Percentiles rank a stretch among this genome's conserved stretches.
Conservation (phyloP, 139 green algal genomes). For the Chlamydomonas sphaeroides region DNA sequence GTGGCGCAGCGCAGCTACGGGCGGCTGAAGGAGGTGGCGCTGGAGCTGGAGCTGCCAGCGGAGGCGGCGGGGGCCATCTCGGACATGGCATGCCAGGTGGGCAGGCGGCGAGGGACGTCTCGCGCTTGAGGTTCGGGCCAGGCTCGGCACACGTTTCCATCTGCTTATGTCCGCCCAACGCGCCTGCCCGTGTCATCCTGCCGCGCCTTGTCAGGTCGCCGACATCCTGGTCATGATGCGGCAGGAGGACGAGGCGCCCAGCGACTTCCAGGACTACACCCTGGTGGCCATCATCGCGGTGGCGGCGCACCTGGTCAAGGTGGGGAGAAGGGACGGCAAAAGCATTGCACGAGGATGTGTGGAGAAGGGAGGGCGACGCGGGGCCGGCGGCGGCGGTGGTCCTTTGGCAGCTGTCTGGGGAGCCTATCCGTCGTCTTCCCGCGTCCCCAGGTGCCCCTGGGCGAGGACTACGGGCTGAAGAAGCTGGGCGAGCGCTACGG, state of each 20-base stretch:
- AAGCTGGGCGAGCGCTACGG: constrained; percentile 70
- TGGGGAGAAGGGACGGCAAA: too few species aligned
- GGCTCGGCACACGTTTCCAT: too few species aligned
- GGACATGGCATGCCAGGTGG: constrained; percentile 72
- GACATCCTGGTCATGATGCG: constrained; percentile 89
- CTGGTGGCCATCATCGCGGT: constrained; percentile 81
- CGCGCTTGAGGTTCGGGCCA: not conserved
- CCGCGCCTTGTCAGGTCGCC: constrained; percentile 77
- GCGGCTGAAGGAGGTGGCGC: constrained; percentile 60
- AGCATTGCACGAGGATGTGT: too few species aligned
- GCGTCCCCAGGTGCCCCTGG: too few species aligned
- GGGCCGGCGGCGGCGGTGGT: too few species aligned
- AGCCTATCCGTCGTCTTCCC: too few species aligned
- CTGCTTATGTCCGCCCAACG: too few species aligned
- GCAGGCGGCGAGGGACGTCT: not conserved
- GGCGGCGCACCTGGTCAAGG: constrained; percentile 76
- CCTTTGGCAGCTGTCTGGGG: too few species aligned
- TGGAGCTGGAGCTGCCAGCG: constrained; percentile 57
- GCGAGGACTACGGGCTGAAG: constrained; percentile 71
- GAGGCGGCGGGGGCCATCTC: constrained; percentile 41
- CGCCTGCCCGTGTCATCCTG: too few species aligned
- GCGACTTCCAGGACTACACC: constrained; percentile 89
- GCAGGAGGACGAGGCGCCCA: constrained; percentile 69
- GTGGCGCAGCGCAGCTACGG: constrained; percentile 71
- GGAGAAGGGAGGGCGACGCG: too few species aligned